These are phyloP conservation scores for Arthroderma sp. DNA, from an alignment of 2,329 filamentous ascomycete genomes.

Conservation along the genomic window DNA sequence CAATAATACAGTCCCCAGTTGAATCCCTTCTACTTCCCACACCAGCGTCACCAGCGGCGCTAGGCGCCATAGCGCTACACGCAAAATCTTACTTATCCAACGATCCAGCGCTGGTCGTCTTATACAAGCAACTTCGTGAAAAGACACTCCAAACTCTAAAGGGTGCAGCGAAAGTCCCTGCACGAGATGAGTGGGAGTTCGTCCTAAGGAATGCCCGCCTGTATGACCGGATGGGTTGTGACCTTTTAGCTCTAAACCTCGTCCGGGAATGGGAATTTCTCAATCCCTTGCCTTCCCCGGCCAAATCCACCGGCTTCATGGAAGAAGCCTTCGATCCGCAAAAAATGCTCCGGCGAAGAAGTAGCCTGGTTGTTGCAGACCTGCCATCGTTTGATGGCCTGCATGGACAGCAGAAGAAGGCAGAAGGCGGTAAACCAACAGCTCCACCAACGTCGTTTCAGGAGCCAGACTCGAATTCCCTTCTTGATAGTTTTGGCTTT, in stretches of 20 bases:
- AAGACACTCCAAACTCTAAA: conserved; percentile 70
- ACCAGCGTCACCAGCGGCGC: conserved; percentile 45
- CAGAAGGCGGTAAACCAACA: conserved; percentile 15
- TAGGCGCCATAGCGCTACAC: conserved; percentile 45
- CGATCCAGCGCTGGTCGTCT: conserved; percentile 73
- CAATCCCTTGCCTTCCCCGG: conserved; percentile 10
- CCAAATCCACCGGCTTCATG: conserved; percentile 13
- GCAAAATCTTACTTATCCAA: conserved; percentile 75
- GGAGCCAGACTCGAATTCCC: conserved; percentile 77
- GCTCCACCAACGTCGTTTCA: conserved; percentile 61
- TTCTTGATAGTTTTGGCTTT: conserved; percentile 90
- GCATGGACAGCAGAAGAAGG: conserved; percentile 26
- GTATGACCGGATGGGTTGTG: conserved; percentile 87
- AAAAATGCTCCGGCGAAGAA: conserved; percentile 55
- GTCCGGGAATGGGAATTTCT: conserved; percentile 42
- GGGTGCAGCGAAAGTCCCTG: conserved; percentile 69
- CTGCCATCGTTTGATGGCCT: conserved; percentile 27
- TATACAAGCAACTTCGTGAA: conserved; percentile 76
- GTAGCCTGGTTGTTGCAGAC: conserved; percentile 70
- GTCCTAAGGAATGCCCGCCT: conserved; percentile 71
- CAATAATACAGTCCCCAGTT: conserved; percentile 53
- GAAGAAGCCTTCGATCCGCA: conserved; percentile 44
- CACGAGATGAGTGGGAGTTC: conserved; percentile 75
- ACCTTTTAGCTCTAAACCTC: conserved; percentile 73
- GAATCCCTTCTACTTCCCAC: conserved; percentile 47